phyloP scores from a whole-genome alignment of 257 asterid genomes.

The Asclepias syriaca region DNA sequence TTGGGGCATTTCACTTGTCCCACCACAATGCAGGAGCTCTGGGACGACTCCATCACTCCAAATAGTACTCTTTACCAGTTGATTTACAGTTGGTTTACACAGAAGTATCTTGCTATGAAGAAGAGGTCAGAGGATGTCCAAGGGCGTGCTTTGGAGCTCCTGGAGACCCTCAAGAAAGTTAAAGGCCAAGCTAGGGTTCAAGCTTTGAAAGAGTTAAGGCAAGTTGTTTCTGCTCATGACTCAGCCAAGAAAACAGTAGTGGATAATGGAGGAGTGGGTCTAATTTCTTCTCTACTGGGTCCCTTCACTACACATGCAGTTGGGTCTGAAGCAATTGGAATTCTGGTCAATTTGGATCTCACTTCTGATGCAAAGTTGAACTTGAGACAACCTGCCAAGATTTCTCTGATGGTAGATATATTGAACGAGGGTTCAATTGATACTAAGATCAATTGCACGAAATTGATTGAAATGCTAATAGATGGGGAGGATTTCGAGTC shows the following conservation, averaged over 20 bases:
- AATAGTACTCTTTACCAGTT: constrained; percentile 58
- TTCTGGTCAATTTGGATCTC: constrained; percentile 43
- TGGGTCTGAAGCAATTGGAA: constrained; percentile 53
- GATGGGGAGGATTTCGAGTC: constrained; percentile 46
- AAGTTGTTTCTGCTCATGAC: constrained; percentile 40
- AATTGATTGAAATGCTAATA: constrained; percentile 45
- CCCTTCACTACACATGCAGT: constrained; percentile 65
- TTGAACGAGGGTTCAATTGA: constrained; percentile 63
- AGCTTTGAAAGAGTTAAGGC: constrained; percentile 54
- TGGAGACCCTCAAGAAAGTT: constrained; percentile 44
- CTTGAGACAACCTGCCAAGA: constrained; percentile 65
- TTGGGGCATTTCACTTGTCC: constrained; percentile 80
- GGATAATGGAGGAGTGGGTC: constrained; percentile 48
- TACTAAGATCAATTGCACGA: constrained; percentile 51
- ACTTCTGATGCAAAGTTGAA: constrained; percentile 40
- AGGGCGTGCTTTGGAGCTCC: constrained; percentile 53
- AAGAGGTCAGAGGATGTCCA: constrained; percentile 62
- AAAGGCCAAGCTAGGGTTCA: constrained; percentile 61
- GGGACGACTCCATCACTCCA: constrained; percentile 63
- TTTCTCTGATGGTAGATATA: constrained; percentile 53
- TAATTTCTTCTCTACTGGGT: constrained; percentile 57
- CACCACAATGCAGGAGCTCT: constrained; percentile 78
- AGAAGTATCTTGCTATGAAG: constrained; percentile 61
- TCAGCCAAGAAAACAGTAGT: constrained; percentile 50
- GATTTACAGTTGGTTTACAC: constrained; percentile 56